phyloP scores from a whole-genome alignment of 805 yeast species.

The Sugiyamaella marilandica region DNA sequence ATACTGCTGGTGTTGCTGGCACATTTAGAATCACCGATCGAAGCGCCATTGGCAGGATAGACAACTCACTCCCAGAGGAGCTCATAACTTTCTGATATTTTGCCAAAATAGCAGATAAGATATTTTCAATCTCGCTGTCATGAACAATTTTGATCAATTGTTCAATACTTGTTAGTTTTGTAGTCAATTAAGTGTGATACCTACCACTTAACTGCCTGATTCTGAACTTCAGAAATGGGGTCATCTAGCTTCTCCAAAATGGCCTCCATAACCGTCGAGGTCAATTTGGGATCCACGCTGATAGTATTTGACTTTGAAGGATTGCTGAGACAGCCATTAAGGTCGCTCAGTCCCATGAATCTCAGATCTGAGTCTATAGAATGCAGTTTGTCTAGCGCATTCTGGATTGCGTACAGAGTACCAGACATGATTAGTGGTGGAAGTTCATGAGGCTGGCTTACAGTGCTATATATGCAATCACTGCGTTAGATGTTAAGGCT shows the following conservation, averaged over 20 bases:
- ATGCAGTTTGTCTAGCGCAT: conserved; percentile 5
- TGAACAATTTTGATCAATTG: conserved; percentile 11
- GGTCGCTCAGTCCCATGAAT: conserved; percentile 79
- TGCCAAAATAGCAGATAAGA: conserved; percentile 7
- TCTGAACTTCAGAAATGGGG: conserved; percentile 65
- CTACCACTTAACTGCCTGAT: conserved; percentile 56
- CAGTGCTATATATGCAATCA: not conserved
- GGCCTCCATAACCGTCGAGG: conserved; percentile 35
- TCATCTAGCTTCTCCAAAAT: conserved; percentile 50
- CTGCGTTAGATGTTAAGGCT: too few relatives aligned
- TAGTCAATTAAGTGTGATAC: conserved; percentile 3
- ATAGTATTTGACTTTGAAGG: conserved; percentile 24
- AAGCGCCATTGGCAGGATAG: conserved; percentile 34
- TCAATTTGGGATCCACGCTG: conserved; percentile 23
- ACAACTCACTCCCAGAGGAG: conserved; percentile 23
- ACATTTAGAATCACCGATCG: conserved; percentile 29
- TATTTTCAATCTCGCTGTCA: conserved; percentile 7
- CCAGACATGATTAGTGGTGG: not conserved
- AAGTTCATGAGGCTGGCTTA: not conserved
- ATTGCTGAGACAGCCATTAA: conserved; percentile 40
- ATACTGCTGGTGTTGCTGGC: conserved; percentile 22
- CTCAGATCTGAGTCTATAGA: conserved; percentile 66
- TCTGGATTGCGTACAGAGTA: not conserved
- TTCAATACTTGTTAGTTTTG: conserved; percentile 13
- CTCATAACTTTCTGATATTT: conserved; percentile 16